Evolutionary conservation across 1,284 basidiomycete genomes (phyloP), one percentile per base, ranked within the genome.

Genomic region (Stereum hirsutum): DNA sequence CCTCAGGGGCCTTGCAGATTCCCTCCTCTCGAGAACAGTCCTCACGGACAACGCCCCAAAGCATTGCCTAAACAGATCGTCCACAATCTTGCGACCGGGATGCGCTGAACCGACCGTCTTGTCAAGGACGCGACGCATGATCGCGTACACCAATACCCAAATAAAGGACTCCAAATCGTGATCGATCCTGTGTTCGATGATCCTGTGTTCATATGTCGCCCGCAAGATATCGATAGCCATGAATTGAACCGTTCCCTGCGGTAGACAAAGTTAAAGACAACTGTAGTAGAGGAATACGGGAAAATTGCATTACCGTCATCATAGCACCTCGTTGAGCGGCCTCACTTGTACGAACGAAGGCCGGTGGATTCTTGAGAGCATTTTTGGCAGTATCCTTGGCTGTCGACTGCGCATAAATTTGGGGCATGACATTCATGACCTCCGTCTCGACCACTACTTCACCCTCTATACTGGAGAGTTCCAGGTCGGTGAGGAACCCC

Each of bases 91-190:
- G n/a, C n/a, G n/a, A n/a, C n/a, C n/a, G n/a, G n/a, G n/a, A n/a
- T n/a, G n/a, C n/a, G n/a, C n/a, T n/a, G n/a, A n/a, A n/a, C n/a
- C n/a, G n/a, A n/a, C n/a, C n/a, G n/a, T n/a, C n/a, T n/a, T n/a
- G n/a, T n/a, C n/a, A n/a, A n/a, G n/a, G n/a, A n/a, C n/a, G n/a
- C n/a, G n/a, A n/a, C 21, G 24, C 14, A 39, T 6, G 11, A 26
- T 27, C 23, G 12, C 14, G 14, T 24, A 39, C 1, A 14, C 37
- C 24, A 39, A 11, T 6, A 25, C 19, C 37, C 37, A 39, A n/a
- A 25, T 26, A 17, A 39, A 39, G 14, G 37, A 39, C 12, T 39
- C 37, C 4, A 39, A 8, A 25, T 39, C 37, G 21, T 39, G 37
- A 6, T 39, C 21, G 14, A 26, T 7, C 12, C 23, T 39, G 0